phyloP scores from a whole-genome alignment of 2,329 filamentous ascomycete genomes.

The Aspergillus niger region DNA sequence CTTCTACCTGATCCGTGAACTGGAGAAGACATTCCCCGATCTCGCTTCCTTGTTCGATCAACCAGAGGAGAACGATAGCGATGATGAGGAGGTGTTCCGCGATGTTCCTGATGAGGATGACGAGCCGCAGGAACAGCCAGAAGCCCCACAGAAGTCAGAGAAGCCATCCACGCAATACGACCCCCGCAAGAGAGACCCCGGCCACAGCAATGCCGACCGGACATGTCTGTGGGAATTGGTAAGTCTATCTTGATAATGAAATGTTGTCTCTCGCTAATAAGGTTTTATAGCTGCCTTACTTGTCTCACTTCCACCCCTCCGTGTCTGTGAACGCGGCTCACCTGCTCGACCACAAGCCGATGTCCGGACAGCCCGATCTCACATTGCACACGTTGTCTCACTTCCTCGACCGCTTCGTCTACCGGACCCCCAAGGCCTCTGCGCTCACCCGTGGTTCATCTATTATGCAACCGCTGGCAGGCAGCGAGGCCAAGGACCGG shows the following conservation, averaged over 20 bases:
- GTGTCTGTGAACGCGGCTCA: conserved; percentile 79
- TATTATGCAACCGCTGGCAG: conserved; percentile 92
- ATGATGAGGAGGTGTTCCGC: conserved; percentile 67
- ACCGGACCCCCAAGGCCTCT: conserved; percentile 79
- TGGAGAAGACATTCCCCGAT: conserved; percentile 77
- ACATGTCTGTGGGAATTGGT: conserved; percentile 93
- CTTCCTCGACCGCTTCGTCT: conserved; percentile 98
- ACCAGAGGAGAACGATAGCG: conserved; percentile 74
- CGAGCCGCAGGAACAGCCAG: conserved; percentile 30
- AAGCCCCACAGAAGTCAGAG: conserved; percentile 26
- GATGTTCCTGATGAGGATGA: conserved; percentile 64
- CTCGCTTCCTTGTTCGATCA: conserved; percentile 77
- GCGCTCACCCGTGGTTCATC: conserved; percentile 72
- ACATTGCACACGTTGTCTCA: conserved; percentile 88
- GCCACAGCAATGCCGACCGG: conserved; percentile 87
- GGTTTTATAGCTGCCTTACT: conserved; percentile 59
- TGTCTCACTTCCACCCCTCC: conserved; percentile 88
- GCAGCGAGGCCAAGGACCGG: conserved; percentile 61
- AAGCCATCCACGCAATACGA: conserved; percentile 64
- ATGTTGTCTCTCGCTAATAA: conserved; percentile 4
- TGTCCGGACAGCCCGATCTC: conserved; percentile 86
- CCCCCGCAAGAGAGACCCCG: conserved; percentile 85
- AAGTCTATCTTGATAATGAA: conserved; percentile 35
- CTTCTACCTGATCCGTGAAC: conserved; percentile 83
- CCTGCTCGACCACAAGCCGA: conserved; percentile 67